A percentile compares a stretch with the other conserved stretches of the same genome.
phyloP scores from a whole-genome alignment of 345 rosid genomes.

The Salix dunnii region DNA sequence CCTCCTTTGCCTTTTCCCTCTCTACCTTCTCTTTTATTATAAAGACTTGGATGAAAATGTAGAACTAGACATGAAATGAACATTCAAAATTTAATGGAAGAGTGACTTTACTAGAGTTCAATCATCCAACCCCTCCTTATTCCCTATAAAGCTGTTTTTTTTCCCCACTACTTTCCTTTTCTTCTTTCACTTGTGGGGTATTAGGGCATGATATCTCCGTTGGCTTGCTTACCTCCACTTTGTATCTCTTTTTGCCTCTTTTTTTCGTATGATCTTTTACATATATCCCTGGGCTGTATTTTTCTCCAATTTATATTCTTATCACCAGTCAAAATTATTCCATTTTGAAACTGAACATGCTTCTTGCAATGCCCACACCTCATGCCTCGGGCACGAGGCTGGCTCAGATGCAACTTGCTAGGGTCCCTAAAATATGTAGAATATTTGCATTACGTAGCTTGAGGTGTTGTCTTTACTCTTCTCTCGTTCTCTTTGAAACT shows the following conservation, averaged over 20 bases:
- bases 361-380: slow-evolving; percentile 8
- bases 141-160: slow-evolving; percentile 50
- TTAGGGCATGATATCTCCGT: slow-evolving; percentile 23
- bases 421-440: slow-evolving; percentile 25
- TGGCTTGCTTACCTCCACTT: slow-evolving; percentile 25
- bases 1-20: slow-evolving; percentile 1
- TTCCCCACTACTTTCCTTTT: slow-evolving; percentile 9
- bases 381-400: slow-evolving; percentile 17
- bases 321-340: slow-evolving; percentile 32
- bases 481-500: slow-evolving; percentile 25
- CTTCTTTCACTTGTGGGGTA: slow-evolving; percentile 39
- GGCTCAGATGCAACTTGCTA: slow-evolving; percentile 7
- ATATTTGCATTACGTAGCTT: slow-evolving; percentile 22
- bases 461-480: slow-evolving; percentile 21
- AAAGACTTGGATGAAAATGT: background rate
- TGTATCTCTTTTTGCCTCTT: slow-evolving; percentile 29
- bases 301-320: slow-evolving; percentile 11
- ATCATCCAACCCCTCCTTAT: slow-evolving; percentile 52
- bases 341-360: slow-evolving; percentile 29
- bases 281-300: slow-evolving; percentile 1
- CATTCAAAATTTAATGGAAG: slow-evolving; percentile 14
- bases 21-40: slow-evolving; percentile 1
- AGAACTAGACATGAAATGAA: slow-evolving; percentile 6
- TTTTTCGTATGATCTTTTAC: slow-evolving; percentile 19
- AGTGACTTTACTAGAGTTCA: slow-evolving; percentile 37